These are phyloP conservation scores for Sicyos edulis DNA, from an alignment of 306 rosid species.

Conservation along the genomic window DNA sequence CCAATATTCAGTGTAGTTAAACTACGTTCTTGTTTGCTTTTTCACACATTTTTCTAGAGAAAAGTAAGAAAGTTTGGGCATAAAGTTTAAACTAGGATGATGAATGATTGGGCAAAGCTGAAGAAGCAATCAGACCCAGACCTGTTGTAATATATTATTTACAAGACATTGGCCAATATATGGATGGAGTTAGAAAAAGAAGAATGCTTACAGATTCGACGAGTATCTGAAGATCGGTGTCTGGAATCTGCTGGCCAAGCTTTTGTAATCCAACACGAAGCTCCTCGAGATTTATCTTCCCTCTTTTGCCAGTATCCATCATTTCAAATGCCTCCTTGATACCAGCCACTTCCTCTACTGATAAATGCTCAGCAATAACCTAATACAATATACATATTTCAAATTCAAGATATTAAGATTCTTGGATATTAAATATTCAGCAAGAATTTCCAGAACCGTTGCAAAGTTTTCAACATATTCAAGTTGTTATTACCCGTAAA, in stretches of 20 bases:
- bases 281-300: conserved; percentile 44
- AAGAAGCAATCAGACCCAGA: not conserved
- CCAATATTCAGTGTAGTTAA: not conserved
- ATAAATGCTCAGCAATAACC: conserved; percentile 58
- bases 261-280: conserved; percentile 43
- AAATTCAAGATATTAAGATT: not conserved
- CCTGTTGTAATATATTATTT: not conserved
- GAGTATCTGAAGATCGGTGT: conserved; percentile 46
- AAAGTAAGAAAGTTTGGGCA: not conserved
- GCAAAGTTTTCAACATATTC: not conserved
- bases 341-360: conserved; percentile 58
- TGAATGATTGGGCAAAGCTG: not conserved
- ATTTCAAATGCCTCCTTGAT: conserved; percentile 50
- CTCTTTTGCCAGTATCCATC: conserved; percentile 42
- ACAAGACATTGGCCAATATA: not conserved
- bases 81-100: not conserved
- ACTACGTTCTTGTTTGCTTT: not conserved
- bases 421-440: not conserved
- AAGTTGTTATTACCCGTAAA: conserved; percentile 38
- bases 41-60: not conserved
- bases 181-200: not conserved
- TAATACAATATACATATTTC: conserved; percentile 13
- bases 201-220: conserved; percentile 48
- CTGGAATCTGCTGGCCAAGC: conserved; percentile 53
- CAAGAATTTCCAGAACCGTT: not conserved